Conservation (phyloP, 495 filamentous ascomycete genomes). For the Penicillium manginii region DNA sequence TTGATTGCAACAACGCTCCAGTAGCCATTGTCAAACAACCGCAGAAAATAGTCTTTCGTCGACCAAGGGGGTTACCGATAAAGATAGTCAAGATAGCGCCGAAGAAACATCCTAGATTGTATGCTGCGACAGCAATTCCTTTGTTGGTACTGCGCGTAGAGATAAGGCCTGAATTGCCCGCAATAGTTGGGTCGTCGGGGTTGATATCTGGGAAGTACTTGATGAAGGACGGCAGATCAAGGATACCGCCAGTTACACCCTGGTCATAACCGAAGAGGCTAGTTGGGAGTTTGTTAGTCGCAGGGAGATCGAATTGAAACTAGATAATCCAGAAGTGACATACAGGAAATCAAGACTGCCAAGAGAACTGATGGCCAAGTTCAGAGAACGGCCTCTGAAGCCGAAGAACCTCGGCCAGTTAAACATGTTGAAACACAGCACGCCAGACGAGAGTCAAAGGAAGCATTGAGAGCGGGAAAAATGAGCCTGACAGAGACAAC, state of each 20-base stretch:
- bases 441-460: constrained; percentile 15
- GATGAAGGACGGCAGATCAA: constrained; percentile 57
- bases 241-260: constrained; percentile 60
- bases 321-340: constrained; percentile 4
- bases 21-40: constrained; percentile 68
- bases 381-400: constrained; percentile 63
- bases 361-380: constrained; percentile 66
- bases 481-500: constrained; percentile 13
- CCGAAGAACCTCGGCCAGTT: constrained; percentile 59
- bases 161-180: neutral
- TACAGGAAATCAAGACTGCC: constrained; percentile 70
- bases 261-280: constrained; percentile 60
- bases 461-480: constrained; percentile 4
- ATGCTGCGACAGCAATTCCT: constrained; percentile 62
- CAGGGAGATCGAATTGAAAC: neutral
- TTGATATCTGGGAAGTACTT: constrained; percentile 53
- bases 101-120: constrained; percentile 78
- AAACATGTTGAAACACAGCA: constrained; percentile 38
- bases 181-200: constrained; percentile 13
- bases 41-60: constrained; percentile 66
- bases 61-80: constrained; percentile 71
- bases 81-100: constrained; percentile 71
- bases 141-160: constrained; percentile 39
- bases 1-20: constrained; percentile 67
- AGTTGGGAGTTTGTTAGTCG: constrained; percentile 5